Percentiles rank a stretch among this genome's conserved stretches.
phyloP scores from a whole-genome alignment of 768 basidiomycete species.

The Trichaptum fuscoviolaceum region DNA sequence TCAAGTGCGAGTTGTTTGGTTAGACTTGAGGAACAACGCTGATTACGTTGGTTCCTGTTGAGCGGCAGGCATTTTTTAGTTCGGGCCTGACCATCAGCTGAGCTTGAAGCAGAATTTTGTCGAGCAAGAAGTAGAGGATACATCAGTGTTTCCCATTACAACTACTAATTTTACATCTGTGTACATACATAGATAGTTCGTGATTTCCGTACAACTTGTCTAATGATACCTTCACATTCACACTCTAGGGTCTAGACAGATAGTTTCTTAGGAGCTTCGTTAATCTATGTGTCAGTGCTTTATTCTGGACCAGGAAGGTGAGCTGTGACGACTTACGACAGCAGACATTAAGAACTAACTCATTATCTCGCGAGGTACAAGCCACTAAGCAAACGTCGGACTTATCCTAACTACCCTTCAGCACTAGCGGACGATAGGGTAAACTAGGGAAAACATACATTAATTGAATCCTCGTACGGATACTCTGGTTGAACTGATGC shows the following conservation, averaged over 20 bases:
- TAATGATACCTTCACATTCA: not conserved
- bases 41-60: no score
- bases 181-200: not conserved
- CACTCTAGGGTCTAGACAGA: not conserved
- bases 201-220: not conserved
- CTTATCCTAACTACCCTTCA: not conserved
- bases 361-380: not conserved
- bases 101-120: no score
- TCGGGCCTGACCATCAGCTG: no score
- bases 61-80: no score
- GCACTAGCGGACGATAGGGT: not conserved
- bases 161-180: not conserved
- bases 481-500: conserved; percentile 37
- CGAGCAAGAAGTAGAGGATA: not conserved
- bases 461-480: not conserved
- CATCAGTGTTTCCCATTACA: not conserved
- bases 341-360: not conserved
- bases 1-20: no score
- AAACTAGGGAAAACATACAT: not conserved
- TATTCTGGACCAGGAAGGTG: not conserved
- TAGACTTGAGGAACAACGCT: no score
- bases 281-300: not conserved
- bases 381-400: not conserved
- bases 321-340: not conserved
- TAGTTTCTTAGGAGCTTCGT: not conserved